Percentiles rank a stretch among this genome's conserved stretches.
Evolutionary conservation across 768 basidiomycete species (phyloP).

Genomic region (Daedalea quercina): DNA sequence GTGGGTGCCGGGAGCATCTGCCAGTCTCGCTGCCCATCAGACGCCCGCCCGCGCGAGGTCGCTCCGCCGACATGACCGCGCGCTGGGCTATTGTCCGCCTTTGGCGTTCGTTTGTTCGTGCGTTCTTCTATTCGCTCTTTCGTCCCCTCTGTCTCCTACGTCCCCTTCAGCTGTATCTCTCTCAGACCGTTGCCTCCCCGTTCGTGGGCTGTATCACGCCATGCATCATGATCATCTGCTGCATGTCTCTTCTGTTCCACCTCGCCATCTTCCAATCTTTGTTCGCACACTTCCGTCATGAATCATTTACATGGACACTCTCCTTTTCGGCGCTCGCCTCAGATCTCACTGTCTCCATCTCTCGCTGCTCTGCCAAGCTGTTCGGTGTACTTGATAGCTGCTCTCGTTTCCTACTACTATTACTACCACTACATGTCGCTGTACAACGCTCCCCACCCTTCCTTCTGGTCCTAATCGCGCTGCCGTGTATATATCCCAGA

Average conservation of each 20-base stretch:
- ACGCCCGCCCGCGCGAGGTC: neutral
- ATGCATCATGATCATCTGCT: neutral
- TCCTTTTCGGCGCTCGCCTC: neutral
- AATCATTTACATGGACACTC: neutral
- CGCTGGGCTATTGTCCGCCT: too few species aligned
- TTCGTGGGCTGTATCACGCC: neutral
- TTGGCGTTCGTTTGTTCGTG: neutral
- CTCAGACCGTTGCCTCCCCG: too few species aligned
- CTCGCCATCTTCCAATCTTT: neutral
- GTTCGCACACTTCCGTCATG: neutral
- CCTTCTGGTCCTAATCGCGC: neutral
- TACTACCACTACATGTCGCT: neutral
- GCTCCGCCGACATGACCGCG: neutral
- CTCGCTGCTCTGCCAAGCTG: neutral
- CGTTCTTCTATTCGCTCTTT: neutral
- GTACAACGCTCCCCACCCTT: neutral
- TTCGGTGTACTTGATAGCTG: neutral
- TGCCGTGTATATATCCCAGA: neutral
- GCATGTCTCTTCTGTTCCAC: neutral
- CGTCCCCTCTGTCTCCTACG: neutral
- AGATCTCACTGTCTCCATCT: neutral
- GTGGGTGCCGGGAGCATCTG: neutral
- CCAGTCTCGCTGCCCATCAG: neutral
- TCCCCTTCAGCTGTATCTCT: neutral
- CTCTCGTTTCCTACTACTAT: neutral